A percentile compares a stretch with the other conserved stretches of the same genome.
phyloP scores from a whole-genome alignment of 2,329 filamentous ascomycete genomes.

The Huntiella omanensis region DNA sequence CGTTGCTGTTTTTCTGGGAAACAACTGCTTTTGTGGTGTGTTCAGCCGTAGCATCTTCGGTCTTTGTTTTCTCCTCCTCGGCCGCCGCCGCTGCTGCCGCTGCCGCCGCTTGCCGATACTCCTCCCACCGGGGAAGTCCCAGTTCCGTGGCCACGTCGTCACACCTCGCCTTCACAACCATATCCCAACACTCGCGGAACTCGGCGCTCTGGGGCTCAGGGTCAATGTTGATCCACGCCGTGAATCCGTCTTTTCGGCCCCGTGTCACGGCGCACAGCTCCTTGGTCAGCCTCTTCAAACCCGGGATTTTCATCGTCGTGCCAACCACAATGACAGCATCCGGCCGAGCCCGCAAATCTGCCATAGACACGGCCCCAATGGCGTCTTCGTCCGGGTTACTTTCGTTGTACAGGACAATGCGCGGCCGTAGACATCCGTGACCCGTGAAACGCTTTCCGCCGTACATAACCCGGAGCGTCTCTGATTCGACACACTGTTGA shows the following conservation, averaged over 20 bases:
- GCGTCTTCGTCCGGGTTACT: slow-evolving; percentile 92
- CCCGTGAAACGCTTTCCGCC: slow-evolving; percentile 85
- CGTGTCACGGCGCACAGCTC: slow-evolving; percentile 83
- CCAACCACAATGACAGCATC: slow-evolving; percentile 91
- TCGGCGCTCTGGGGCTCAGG: slow-evolving; percentile 65
- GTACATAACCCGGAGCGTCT: slow-evolving; percentile 53
- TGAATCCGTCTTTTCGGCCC: slow-evolving; percentile 62
- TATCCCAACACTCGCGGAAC: slow-evolving; percentile 82
- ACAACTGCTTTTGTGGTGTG: no score
- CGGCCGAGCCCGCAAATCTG: slow-evolving; percentile 68
- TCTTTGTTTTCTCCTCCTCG: slow-evolving; percentile 16
- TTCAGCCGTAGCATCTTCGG: no score
- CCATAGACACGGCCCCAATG: slow-evolving; percentile 74
- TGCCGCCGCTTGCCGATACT: slow-evolving; percentile 5
- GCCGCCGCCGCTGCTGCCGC: slow-evolving; percentile 20
- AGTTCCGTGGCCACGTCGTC: slow-evolving; percentile 69
- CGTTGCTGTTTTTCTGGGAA: no score
- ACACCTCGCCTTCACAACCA: slow-evolving; percentile 71
- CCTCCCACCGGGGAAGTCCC: slow-evolving; percentile 40
- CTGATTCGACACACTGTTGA: slow-evolving; percentile 50
- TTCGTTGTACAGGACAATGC: slow-evolving; percentile 96
- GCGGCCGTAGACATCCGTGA: slow-evolving; percentile 70
- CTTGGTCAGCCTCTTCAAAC: slow-evolving; percentile 71
- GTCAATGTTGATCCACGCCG: slow-evolving; percentile 89
- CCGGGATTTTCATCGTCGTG: slow-evolving; percentile 87